Evolutionary conservation across 495 filamentous ascomycete species (phyloP).

Genomic region (Bathelium albidoporum): DNA sequence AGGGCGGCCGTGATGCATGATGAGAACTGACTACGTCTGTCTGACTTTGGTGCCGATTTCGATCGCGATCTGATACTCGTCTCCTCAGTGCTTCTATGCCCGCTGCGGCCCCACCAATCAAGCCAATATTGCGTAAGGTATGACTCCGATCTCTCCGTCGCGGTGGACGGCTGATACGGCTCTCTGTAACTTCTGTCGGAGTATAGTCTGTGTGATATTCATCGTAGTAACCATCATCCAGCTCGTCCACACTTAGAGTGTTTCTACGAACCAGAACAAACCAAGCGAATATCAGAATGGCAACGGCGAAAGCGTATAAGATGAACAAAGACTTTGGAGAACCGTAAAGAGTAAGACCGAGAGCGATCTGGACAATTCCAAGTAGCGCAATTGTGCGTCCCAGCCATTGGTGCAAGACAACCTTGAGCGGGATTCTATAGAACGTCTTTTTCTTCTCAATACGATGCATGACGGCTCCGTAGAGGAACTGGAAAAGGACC

Average conservation of each 20-base stretch:
- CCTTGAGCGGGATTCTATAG: slow-evolving; percentile 51
- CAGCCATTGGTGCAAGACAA: slow-evolving; percentile 80
- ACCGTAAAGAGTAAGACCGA: slow-evolving; percentile 87
- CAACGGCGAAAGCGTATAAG: slow-evolving; percentile 65
- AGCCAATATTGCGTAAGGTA: slow-evolving; percentile 4
- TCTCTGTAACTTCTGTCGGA: neutral
- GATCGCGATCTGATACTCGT: slow-evolving; percentile 10
- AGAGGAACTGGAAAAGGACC: slow-evolving; percentile 68
- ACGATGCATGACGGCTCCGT: slow-evolving; percentile 60
- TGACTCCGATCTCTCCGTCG: neutral
- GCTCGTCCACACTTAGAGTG: slow-evolving; percentile 35
- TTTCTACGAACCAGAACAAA: slow-evolving; percentile 63
- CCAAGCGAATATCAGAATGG: slow-evolving; percentile 53
- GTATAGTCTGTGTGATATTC: slow-evolving; percentile 23
- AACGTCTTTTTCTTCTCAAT: slow-evolving; percentile 50
- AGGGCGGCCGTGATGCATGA: slow-evolving; percentile 17
- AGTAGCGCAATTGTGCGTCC: slow-evolving; percentile 67
- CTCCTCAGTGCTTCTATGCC: slow-evolving; percentile 48
- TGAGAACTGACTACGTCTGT: slow-evolving; percentile 22
- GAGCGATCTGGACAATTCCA: slow-evolving; percentile 75
- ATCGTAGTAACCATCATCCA: slow-evolving; percentile 37
- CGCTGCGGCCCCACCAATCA: slow-evolving; percentile 38
- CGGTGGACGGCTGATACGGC: neutral
- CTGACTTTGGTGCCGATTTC: neutral
- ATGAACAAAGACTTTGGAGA: slow-evolving; percentile 79